Evolutionary conservation across 495 filamentous ascomycete species (phyloP), one percentile per base, ranked within the genome.

Genomic region (Zalerion maritima): DNA sequence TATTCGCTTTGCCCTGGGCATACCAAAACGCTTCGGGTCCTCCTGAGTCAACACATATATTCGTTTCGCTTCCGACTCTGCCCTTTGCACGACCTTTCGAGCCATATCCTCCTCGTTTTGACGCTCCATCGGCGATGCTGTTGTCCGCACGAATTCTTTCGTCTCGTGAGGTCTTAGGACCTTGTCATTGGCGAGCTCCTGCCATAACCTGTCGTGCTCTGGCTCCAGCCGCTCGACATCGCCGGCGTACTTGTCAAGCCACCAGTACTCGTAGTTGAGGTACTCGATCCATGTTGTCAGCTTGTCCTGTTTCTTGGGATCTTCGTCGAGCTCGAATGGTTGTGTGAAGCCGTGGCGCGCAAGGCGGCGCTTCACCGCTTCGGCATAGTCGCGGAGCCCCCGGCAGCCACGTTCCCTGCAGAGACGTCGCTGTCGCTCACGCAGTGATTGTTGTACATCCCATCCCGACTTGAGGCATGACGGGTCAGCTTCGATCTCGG

Each of bases 251-350:
- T 17, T 9, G 13, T 45, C 38, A 6, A 29, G 15, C 32, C 28
- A 41, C 15, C 14, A 39, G 26, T 17, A 35, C 20, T 34, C 38
- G 32, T 28, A 45, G 28, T 29, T 28, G 28, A 45, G 38, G 28
- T 45, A 45, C 29, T 45, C 42, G 29, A 45, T 35, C 42, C 42
- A 45, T 3, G 32, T 42, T 14, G 35, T 31, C 12, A 32, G 18
- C 21, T 32, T 29, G 26, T 35, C 23, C 14, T 42, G 42, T 16
- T 26, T 21, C 2, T 8, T 11, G 11, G 35, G 38, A 32, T 42
- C 31, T 26, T 29, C 8, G 9, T 23, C 26, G 13, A 45, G 32
- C 26, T 35, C 24, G 28, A 42, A 42, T 2, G 18, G 21, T 14
- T 14, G 21, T 3, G 18, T 22, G 26, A 45, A 34, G 25, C 34